Conservation (phyloP, 1,284 basidiomycete genomes). For the Golubevia pallescens region DNA sequence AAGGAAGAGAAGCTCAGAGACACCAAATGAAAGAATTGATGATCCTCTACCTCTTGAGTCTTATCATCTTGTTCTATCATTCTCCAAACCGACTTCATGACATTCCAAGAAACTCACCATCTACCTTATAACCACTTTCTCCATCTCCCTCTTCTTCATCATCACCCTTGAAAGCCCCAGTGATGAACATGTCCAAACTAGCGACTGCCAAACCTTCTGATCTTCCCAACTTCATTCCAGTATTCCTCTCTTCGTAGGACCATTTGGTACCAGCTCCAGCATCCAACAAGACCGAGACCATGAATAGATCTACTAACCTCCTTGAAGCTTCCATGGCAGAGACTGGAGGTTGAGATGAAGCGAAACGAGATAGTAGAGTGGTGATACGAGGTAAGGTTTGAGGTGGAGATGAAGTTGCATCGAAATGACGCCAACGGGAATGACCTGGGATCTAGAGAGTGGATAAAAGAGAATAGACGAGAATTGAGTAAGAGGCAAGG, state of each 20-base stretch:
- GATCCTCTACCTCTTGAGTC: too few species aligned
- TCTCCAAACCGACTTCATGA: neutral
- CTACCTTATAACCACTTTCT: neutral
- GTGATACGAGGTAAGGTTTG: conserved; percentile 32
- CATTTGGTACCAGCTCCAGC: conserved; percentile 88
- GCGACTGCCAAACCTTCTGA: conserved; percentile 93
- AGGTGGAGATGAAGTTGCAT: conserved; percentile 11
- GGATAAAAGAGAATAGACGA: neutral
- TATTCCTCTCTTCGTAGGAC: conserved; percentile 75
- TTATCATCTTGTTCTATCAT: neutral
- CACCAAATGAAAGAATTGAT: too few species aligned
- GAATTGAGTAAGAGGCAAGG: too few species aligned
- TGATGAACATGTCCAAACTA: conserved; percentile 84
- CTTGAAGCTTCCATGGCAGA: conserved; percentile 32
- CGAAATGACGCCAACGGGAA: conserved; percentile 86
- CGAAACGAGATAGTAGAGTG: conserved; percentile 22
- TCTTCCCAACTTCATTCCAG: conserved; percentile 73
- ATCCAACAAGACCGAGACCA: conserved; percentile 90
- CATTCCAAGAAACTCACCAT: conserved; percentile 68
- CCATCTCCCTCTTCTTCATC: conserved; percentile 64
- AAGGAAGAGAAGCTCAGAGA: neutral
- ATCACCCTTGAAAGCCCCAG: conserved; percentile 80
- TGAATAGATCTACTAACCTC: conserved; percentile 85
- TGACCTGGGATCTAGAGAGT: conserved; percentile 76
- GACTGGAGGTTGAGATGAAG: conserved; percentile 4